Percentiles rank a stretch among this genome's conserved stretches.
phyloP scores from a whole-genome alignment of 2,329 filamentous ascomycete species.

The Sporothrix humicola region DNA sequence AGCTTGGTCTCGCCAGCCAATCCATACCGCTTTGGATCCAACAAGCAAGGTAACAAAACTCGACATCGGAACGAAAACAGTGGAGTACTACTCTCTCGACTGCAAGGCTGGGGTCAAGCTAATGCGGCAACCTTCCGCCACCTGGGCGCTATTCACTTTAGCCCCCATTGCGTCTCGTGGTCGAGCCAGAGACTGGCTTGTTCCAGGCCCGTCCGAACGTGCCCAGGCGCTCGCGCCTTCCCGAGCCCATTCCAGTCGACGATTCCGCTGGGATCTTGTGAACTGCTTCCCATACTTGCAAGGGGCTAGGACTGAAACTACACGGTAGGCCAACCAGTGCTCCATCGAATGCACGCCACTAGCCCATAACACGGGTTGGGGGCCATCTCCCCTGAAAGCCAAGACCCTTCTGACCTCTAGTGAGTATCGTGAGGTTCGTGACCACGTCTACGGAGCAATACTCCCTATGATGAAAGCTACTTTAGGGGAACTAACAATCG shows the following conservation, averaged over 20 bases:
- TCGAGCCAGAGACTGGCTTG: background rate
- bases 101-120: background rate
- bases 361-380: background rate
- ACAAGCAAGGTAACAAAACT: background rate
- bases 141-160: background rate
- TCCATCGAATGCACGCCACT: background rate
- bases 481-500: background rate
- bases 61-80: background rate
- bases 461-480: background rate
- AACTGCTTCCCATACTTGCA: background rate
- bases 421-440: background rate
- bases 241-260: background rate
- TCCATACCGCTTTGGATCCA: slow-evolving; percentile 9
- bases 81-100: background rate
- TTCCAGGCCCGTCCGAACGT: background rate
- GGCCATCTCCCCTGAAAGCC: background rate
- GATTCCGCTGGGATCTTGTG: no score
- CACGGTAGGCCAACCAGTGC: no score
- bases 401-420: background rate
- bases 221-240: background rate
- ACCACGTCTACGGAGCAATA: background rate
- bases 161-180: background rate
- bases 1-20: slow-evolving; percentile 19
- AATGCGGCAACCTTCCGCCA: background rate
- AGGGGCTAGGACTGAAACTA: background rate